Base-by-base conservation (phyloP, 1,284 basidiomycete genomes). In the Paramarasmius palmivorus region DNA sequence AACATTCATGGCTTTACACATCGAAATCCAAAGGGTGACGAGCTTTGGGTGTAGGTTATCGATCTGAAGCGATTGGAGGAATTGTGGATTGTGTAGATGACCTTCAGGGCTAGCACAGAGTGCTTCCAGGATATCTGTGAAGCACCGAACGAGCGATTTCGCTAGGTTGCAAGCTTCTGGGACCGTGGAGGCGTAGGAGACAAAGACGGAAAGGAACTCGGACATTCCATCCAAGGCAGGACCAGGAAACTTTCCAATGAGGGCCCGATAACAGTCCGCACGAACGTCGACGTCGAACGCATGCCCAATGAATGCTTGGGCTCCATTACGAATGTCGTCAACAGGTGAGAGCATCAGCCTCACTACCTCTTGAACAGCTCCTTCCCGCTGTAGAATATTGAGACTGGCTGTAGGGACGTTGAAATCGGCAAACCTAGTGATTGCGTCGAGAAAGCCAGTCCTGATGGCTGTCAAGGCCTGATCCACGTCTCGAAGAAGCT, bases 71-170 rank as follows among this genome's bases (percentile, higher is more conserved):
- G 78, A 66, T 47, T 73, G 78, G 40, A 84, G 67, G 67, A 90
- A 95, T 5, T 63, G 59, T 2, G 71, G 55, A 46, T 82, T 78
- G 51, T 82, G 81, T 15, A 95, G 70, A 8, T 93, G 73, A 9
- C 89, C 90, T 57, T 85, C 83, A 0, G 83, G 81, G 17, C 76
- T 78, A 14, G 86, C 81, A 65, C 92, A 95, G 1, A 98, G 78
- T 1, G 86, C 87, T 47, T 96, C 93, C 56, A 97, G 83, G 53
- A 96, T 81, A 65, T 98, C 95, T 3, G 92, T 92, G 62, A 97
- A 81, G 68, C 94, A 96, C 14, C 88, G 84, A 9, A 96, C 95
- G 22, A 97, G 81, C 23, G 91, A 87, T 64, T 92, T 92, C 1
- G 95, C 92, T 15, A 93, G 68, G 42, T 79, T 87, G 64, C 92